phyloP scores from a whole-genome alignment of 2,329 filamentous ascomycete genomes.

The Biscogniauxia sp. region DNA sequence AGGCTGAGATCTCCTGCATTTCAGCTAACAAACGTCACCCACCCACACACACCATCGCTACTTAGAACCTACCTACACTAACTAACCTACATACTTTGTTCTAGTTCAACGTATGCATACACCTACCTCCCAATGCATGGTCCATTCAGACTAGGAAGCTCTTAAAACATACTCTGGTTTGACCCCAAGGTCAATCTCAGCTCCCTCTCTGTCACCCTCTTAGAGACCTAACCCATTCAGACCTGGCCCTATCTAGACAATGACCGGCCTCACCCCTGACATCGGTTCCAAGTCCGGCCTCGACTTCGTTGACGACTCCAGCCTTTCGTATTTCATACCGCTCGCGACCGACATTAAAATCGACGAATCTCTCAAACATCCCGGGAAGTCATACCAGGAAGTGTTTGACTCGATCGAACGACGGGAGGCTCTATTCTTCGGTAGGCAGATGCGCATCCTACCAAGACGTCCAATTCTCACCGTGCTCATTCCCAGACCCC shows the following conservation, averaged over 20 bases:
- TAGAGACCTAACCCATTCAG: no score
- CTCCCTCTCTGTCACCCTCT: neutral
- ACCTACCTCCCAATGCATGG: neutral
- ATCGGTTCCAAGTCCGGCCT: conserved; percentile 33
- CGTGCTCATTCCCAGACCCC: conserved; percentile 49
- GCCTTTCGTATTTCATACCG: conserved; percentile 61
- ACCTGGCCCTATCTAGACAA: conserved; percentile 13
- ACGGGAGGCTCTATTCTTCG: conserved; percentile 68
- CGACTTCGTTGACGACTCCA: conserved; percentile 56
- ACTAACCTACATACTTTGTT: no score
- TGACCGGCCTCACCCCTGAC: conserved; percentile 29
- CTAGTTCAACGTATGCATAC: no score
- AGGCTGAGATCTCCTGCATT: no score
- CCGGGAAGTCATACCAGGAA: conserved; percentile 41
- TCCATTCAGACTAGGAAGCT: neutral
- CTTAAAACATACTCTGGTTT: neutral
- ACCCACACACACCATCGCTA: neutral
- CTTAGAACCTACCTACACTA: no score
- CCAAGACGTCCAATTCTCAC: conserved; percentile 35
- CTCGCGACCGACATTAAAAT: conserved; percentile 53
- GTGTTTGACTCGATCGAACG: conserved; percentile 58
- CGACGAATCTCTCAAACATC: conserved; percentile 48
- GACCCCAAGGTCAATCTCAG: neutral
- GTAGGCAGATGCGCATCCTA: conserved; percentile 45
- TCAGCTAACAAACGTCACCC: neutral